Base-by-base conservation (phyloP, 2,329 filamentous ascomycete species). In the Pleurostoma richardsiae region DNA sequence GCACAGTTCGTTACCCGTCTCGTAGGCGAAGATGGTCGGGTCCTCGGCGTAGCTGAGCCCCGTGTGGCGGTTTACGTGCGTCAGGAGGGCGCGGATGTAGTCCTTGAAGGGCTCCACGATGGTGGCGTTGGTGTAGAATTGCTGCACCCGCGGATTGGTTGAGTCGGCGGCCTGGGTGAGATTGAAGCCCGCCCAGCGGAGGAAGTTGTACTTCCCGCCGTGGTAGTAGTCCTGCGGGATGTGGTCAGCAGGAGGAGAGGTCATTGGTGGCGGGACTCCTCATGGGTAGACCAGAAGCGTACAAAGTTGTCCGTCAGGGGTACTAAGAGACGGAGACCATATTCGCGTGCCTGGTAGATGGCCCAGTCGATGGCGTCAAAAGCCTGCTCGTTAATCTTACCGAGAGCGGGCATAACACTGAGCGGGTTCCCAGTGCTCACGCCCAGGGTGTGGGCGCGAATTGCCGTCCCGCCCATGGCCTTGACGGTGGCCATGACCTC, bases 331-430 rank as follows among this genome's bases (percentile, higher is more conserved):
- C 71, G 61, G 29, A 76, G 56, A 0, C 70, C 72, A 56, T 71
- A 66, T 46, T 63, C 56, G 7, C 70, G 59, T 5, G 73, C 73
- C 55, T 75, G 67, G 39, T 61, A 70, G 11, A 76, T 63, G 2
- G 71, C 65, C 71, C 71, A 76, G 55, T 75, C 72, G 44, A 76
- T 73, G 10, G 60, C 54, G 8, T 69, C 65, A 48, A 73, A 75
- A 5, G 71, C 72, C 29, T 57, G 54, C 46, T 68, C 66, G 52
- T 76, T 76, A 44, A 67, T 62, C 26, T 63, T 55, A 3, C 66
- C 62, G 19, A 60, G 49, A 10, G 58, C 53, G 4, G 72, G 71
- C 63, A 68, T 66, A 45, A 76, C 54, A 48, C 66, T 72, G 28
- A 75, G 60, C n/a, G 71, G 70, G 52, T 74, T 74, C 27, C 72